Evolutionary conservation across 1,139 yeast species (phyloP).

Genomic region (Komagataea norvegica): DNA sequence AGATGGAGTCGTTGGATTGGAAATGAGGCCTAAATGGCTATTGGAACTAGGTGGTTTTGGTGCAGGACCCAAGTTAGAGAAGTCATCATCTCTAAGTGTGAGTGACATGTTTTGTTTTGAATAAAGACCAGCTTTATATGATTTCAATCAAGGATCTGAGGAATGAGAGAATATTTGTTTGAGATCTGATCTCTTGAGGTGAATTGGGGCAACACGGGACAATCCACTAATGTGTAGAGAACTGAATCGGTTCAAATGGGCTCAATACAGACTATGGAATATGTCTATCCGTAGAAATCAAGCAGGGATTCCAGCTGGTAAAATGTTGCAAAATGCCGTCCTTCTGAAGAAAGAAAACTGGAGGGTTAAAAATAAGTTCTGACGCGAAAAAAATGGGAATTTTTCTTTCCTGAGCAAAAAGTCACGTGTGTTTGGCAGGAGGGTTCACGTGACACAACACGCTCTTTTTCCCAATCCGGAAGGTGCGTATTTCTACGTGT

Average conservation of each 20-base stretch:
- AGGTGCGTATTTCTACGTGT: no score
- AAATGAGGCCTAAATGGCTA: constrained; percentile 5
- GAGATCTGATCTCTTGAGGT: no score
- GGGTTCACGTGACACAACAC: neutral
- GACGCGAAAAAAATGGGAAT: constrained; percentile 1
- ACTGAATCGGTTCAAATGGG: no score
- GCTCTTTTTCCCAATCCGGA: neutral
- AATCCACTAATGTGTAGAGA: no score
- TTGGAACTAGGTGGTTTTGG: constrained; percentile 36
- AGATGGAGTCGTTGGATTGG: constrained; percentile 7
- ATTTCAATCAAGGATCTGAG: no score
- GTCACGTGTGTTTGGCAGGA: constrained; percentile 1
- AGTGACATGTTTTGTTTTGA: constrained; percentile 2
- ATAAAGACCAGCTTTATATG: constrained; percentile 7
- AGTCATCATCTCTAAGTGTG: constrained; percentile 30
- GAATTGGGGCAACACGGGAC: no score
- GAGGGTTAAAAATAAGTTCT: neutral
- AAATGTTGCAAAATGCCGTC: no score
- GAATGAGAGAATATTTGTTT: neutral
- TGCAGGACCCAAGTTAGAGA: constrained; percentile 40
- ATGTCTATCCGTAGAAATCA: no score
- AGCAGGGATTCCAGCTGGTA: no score
- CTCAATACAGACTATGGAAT: no score
- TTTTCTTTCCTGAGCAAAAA: constrained; percentile 1
- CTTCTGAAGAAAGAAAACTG: neutral